These are phyloP conservation scores for Aspergillus egyptiacus DNA, from an alignment of 495 filamentous ascomycete genomes.

Conservation along the genomic window DNA sequence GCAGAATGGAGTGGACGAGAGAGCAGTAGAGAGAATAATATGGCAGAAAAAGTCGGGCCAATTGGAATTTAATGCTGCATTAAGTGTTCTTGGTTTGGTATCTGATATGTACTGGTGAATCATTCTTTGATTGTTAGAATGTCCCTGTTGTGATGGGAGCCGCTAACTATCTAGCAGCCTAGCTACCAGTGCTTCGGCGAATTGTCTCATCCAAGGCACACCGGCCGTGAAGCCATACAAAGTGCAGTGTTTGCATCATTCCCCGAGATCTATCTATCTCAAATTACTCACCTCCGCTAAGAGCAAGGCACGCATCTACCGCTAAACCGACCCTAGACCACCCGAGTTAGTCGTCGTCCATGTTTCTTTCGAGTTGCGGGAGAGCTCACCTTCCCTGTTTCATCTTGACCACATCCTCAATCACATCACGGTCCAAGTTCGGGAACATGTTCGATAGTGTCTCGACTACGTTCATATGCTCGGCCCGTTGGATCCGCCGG, in stretches of 20 bases:
- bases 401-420: constrained; percentile 86
- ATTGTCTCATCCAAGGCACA: background rate
- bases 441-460: constrained; percentile 91
- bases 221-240: background rate
- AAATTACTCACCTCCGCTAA: constrained; percentile 48
- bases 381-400: constrained; percentile 79
- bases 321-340: constrained; percentile 70
- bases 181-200: no score
- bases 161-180: no score
- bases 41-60: no score
- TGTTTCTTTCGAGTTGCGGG: background rate
- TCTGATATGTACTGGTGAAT: no score
- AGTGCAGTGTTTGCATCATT: background rate
- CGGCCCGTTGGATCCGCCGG: constrained; percentile 70
- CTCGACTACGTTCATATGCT: constrained; percentile 88
- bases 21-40: no score
- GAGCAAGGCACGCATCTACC: constrained; percentile 84
- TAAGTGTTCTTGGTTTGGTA: no score
- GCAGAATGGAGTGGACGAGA: no score
- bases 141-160: no score
- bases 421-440: constrained; percentile 80
- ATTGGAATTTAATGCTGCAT: no score
- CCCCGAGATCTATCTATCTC: background rate
- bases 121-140: no score
- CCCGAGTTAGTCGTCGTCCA: constrained; percentile 10